Evolutionary conservation across 2,329 filamentous ascomycete genomes (phyloP).

Genomic region (Huntiella abstrusa): DNA sequence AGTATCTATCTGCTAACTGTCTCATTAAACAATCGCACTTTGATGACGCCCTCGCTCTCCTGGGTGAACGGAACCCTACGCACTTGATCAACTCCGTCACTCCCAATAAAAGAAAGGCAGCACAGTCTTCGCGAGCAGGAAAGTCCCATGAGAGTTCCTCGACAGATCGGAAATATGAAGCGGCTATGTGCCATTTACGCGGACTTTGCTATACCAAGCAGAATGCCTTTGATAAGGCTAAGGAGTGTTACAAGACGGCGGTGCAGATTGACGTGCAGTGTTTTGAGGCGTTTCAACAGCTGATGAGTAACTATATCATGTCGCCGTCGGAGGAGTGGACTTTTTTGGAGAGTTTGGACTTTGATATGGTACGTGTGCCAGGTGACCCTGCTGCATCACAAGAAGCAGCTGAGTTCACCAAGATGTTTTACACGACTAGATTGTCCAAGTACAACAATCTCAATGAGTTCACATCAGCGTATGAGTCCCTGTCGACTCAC

Average conservation of each 20-base stretch:
- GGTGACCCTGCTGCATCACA: slow-evolving; percentile 51
- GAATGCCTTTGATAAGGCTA: slow-evolving; percentile 90
- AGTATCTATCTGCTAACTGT: slow-evolving; percentile 86
- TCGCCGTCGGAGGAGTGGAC: slow-evolving; percentile 75
- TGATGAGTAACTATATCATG: slow-evolving; percentile 93
- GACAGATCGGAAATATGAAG: slow-evolving; percentile 57
- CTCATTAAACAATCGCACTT: slow-evolving; percentile 81
- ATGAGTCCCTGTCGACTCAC: slow-evolving; percentile 81
- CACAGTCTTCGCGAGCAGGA: slow-evolving; percentile 30
- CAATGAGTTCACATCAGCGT: slow-evolving; percentile 61
- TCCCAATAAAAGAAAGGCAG: slow-evolving; percentile 41
- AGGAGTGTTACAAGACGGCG: slow-evolving; percentile 96
- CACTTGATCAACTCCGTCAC: slow-evolving; percentile 54
- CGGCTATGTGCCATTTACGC: slow-evolving; percentile 89
- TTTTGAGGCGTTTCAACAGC: slow-evolving; percentile 93
- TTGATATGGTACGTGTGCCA: slow-evolving; percentile 56
- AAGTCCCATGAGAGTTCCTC: slow-evolving; percentile 6
- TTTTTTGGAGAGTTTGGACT: slow-evolving; percentile 76
- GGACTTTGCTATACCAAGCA: slow-evolving; percentile 92
- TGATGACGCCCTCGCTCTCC: slow-evolving; percentile 67
- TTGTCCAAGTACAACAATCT: slow-evolving; percentile 91
- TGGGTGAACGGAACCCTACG: slow-evolving; percentile 86
- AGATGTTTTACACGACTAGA: slow-evolving; percentile 88
- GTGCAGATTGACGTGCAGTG: slow-evolving; percentile 94
- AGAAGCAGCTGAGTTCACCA: slow-evolving; percentile 83